A percentile compares a stretch with the other conserved stretches of the same genome.
These are phyloP conservation scores for Epichloe gansuensis DNA, from an alignment of 2,329 filamentous ascomycete species.

Conservation along the genomic window DNA sequence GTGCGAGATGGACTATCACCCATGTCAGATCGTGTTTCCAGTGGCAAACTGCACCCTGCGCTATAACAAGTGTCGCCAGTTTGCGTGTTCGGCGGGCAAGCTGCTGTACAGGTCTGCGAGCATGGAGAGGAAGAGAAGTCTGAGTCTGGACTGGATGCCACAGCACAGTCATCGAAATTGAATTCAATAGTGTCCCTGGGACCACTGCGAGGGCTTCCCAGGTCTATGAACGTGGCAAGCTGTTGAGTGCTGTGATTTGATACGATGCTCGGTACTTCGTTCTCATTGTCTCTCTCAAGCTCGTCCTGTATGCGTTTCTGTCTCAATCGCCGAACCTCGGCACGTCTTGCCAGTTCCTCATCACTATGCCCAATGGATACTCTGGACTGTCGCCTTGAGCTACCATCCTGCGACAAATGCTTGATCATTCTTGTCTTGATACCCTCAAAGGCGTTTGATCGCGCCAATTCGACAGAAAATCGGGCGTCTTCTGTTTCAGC, in stretches of 20 bases:
- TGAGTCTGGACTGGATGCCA: not conserved
- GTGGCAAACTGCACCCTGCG: not conserved
- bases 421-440: slow-evolving; percentile 33
- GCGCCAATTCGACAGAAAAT: slow-evolving; percentile 14
- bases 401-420: slow-evolving; percentile 32
- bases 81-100: not conserved
- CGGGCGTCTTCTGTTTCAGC: slow-evolving; percentile 27
- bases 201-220: slow-evolving; percentile 22
- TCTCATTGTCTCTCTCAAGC: slow-evolving; percentile 32
- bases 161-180: slow-evolving; percentile 9
- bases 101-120: not conserved
- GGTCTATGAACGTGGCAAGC: slow-evolving; percentile 16
- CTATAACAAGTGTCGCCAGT: not conserved
- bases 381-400: slow-evolving; percentile 26
- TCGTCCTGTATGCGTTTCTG: slow-evolving; percentile 46
- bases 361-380: slow-evolving; percentile 33
- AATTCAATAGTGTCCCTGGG: slow-evolving; percentile 40
- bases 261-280: slow-evolving; percentile 19
- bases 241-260: slow-evolving; percentile 15
- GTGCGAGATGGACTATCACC: not conserved
- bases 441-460: slow-evolving; percentile 28
- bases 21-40: not conserved
- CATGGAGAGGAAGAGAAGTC: not conserved
- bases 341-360: slow-evolving; percentile 40
- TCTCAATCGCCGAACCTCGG: slow-evolving; percentile 42